Conservation (phyloP, 2,329 filamentous ascomycete genomes). For the Apiospora marii region DNA sequence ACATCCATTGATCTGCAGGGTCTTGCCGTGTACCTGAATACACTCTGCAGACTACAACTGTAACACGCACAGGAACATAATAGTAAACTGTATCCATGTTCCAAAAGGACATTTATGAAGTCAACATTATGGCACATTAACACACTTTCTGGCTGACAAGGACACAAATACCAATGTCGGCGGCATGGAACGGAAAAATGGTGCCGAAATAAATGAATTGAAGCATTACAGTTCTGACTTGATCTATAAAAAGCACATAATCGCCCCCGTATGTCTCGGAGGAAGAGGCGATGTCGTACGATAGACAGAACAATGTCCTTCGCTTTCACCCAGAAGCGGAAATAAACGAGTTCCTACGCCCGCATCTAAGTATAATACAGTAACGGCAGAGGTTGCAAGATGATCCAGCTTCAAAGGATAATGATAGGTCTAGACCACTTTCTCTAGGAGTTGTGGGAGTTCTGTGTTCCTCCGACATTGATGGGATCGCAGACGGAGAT, state of each 20-base stretch:
- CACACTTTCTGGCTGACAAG: too few relatives aligned
- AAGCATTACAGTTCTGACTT: not conserved
- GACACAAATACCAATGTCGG: not conserved
- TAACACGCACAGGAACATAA: not conserved
- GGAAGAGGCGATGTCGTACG: not conserved
- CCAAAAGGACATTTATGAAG: too few relatives aligned
- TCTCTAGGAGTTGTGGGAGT: constrained; percentile 31
- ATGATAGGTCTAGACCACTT: constrained; percentile 32
- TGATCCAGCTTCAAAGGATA: constrained; percentile 33
- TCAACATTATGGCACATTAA: too few relatives aligned
- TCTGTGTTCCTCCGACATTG: constrained; percentile 32
- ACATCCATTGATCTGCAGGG: too few relatives aligned
- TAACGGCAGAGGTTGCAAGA: not conserved
- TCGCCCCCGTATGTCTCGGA: not conserved
- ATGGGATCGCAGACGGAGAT: constrained; percentile 38
- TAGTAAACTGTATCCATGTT: too few relatives aligned
- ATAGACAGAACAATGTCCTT: not conserved
- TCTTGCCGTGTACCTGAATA: not conserved
- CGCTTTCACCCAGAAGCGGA: not conserved
- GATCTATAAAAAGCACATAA: not conserved
- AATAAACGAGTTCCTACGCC: not conserved
- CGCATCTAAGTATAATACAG: not conserved
- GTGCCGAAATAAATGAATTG: not conserved
- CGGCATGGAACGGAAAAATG: not conserved
- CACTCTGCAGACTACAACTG: not conserved